Base-by-base conservation (phyloP, 257 asterid species). In the Solanum virginianum region DNA sequence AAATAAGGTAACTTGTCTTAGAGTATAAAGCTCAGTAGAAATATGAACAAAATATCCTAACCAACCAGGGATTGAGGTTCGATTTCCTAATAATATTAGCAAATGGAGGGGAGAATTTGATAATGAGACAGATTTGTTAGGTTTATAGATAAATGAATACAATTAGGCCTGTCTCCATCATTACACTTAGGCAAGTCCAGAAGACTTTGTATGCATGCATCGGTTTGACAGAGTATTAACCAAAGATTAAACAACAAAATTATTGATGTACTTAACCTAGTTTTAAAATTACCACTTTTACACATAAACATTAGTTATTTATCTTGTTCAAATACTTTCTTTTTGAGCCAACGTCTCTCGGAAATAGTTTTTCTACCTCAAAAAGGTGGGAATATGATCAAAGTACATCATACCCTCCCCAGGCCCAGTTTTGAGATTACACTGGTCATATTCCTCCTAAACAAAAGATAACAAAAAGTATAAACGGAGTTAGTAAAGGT, bases 111-210 rank as follows among this genome's bases (percentile, higher is more conserved):
- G 32, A 53, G 41, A 63, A 59, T 54, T 68, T 59, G 72, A 54
- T 24, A 66, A 79, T 8, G 41, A 62, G 81, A 63, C 56, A 49
- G 85, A 55, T 47, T 26, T 57, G 80, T 80, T 79, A 51, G 86
- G 84, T 81, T 24, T 53, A 29, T 63, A 53, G 72, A 51, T 56
- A 66, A 43, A 65, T 45, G 55, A 8, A 57, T 12, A 24, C 4
- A 81, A 69, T 55, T 39, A 82, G 69, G 63, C 32, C 11, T 80
- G 87, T 83, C 86, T 55, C n/a, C 82, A 68, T 20, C 82, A 71
- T 71, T 51, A 36, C 71, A 49, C 56, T 59, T 39, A 82, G 71
- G 47, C 86, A 83, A 77, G 72, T 83, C 69, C 12, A 59, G 81
- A 62, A 69, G 65, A 63, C 51, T 56, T 49, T 49, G 10, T 11